Evolutionary conservation across 139 green algal species (phyloP).

Genomic region (Chlorella vulgaris): DNA sequence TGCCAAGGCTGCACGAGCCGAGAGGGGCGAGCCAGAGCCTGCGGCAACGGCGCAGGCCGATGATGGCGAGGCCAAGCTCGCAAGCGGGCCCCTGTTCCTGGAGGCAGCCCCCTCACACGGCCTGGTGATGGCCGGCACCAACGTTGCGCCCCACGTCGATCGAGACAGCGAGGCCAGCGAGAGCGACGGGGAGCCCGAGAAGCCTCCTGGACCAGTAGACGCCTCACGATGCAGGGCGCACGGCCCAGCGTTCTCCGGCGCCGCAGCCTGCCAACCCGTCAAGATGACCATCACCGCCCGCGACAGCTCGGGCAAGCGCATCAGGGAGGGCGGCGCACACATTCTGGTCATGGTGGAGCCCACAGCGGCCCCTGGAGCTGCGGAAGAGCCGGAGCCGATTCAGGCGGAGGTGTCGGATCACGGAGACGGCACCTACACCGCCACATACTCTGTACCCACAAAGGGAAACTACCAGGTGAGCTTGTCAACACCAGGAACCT

Average conservation of each 20-base stretch:
- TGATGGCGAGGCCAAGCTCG: not conserved
- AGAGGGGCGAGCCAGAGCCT: not conserved
- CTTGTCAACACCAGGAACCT: too few species aligned
- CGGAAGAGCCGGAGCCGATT: constrained; percentile 20
- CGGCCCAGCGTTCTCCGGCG: constrained; percentile 67
- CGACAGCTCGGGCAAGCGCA: constrained; percentile 55
- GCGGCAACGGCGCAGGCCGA: not conserved
- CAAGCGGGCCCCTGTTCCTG: constrained; percentile 16
- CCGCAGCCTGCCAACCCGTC: constrained; percentile 58
- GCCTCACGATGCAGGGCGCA: constrained; percentile 61
- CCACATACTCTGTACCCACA: constrained; percentile 69
- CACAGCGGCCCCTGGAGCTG: not conserved
- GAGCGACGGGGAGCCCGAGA: constrained; percentile 25
- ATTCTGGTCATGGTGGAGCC: constrained; percentile 59
- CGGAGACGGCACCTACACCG: constrained; percentile 83
- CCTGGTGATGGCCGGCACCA: constrained; percentile 2
- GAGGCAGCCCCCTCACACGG: not conserved
- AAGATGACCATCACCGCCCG: constrained; percentile 65
- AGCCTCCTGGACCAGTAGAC: constrained; percentile 62
- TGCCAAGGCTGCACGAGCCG: not conserved
- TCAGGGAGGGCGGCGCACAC: constrained; percentile 62
- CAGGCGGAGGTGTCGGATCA: constrained; percentile 71
- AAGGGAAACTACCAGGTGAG: constrained; percentile 84
- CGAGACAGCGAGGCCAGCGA: constrained; percentile 29
- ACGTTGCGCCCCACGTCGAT: not conserved